Percentiles rank a stretch among this genome's conserved stretches.
phyloP scores from a whole-genome alignment of 805 yeast genomes.

The Candida ficus region DNA sequence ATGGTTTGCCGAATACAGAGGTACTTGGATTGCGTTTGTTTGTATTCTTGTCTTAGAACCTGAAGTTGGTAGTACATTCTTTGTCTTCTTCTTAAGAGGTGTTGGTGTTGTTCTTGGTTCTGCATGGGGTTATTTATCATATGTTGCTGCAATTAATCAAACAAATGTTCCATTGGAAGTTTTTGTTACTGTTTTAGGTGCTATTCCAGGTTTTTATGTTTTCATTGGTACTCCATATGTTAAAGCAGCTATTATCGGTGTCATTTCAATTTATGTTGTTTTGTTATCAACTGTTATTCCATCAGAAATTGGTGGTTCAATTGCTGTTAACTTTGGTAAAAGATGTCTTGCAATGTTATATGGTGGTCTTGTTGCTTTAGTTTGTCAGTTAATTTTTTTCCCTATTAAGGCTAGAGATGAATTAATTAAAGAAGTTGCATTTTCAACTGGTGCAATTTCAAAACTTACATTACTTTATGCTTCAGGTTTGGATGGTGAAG shows the following conservation, averaged over 20 bases:
- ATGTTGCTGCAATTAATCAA: slow-evolving; percentile 38
- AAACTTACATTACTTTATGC: slow-evolving; percentile 35
- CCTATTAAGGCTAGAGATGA: slow-evolving; percentile 45
- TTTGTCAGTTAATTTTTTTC: slow-evolving; percentile 40
- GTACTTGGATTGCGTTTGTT: slow-evolving; percentile 51
- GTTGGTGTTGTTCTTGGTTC: slow-evolving; percentile 44
- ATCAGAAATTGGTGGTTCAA: slow-evolving; percentile 33
- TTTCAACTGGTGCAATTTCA: slow-evolving; percentile 35
- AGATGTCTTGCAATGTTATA: slow-evolving; percentile 45
- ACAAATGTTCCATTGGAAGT: slow-evolving; percentile 37
- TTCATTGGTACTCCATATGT: slow-evolving; percentile 42
- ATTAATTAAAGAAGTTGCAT: slow-evolving; percentile 36
- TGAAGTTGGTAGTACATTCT: slow-evolving; percentile 45
- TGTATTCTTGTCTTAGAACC: slow-evolving; percentile 45
- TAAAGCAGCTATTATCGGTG: slow-evolving; percentile 45
- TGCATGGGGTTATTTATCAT: slow-evolving; percentile 44
- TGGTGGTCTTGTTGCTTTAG: slow-evolving; percentile 43
- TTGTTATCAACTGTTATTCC: slow-evolving; percentile 40
- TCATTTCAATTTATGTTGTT: slow-evolving; percentile 43
- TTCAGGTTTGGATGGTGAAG: slow-evolving; percentile 33
- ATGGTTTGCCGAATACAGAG: slow-evolving; percentile 46
- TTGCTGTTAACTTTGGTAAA: slow-evolving; percentile 40
- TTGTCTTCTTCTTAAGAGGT: slow-evolving; percentile 41
- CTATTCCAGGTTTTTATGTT: slow-evolving; percentile 41
- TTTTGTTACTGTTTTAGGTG: slow-evolving; percentile 37